Base-by-base conservation (phyloP, 139 green algal genomes). In the Chlamydomonas eustigma region DNA sequence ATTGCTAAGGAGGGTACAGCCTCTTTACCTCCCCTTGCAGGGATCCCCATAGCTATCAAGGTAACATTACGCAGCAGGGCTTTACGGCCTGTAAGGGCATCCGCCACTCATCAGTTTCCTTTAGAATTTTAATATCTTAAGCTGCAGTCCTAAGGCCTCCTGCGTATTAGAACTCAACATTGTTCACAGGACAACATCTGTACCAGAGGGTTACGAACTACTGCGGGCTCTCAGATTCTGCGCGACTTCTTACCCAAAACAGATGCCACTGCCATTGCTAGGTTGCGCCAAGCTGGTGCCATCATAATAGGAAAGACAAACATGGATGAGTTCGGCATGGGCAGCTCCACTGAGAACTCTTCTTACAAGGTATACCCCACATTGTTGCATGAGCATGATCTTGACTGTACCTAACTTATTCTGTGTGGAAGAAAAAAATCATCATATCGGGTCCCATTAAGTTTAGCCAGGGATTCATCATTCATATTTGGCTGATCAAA, bases 281-380 rank as follows among this genome's bases (percentile, higher is more conserved):
- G 84, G 25, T 74, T 99, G 70, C 70, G 73, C 1, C 73, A 67
- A 4, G 93, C 90, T 33, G 95, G 95, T 0, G 93, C 91, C 1
- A 75, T 99, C 25, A 58, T 98, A 22, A 31, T 99, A 33, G 96
- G 96, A 33, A 99, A 99, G 82, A 97, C 92, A 18, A 99, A 98
- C 87, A 89, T 96, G 86, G 96, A 99, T 65, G 93, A 97, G 77
- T 99, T 99, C 78, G 95, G 94, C 64, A 99, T 99, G 96, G 96
- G 96, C 51, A 94, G 81, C 86, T 93, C 83, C 24, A 98, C 92
- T 1, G 96, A 99, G 73, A 92, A 91, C 77, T 97, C 89, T 0
- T 90, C 87, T 0, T 98, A 89, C 80, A 86, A 97, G 82, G 90
- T 93, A 44, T 2, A 65, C 66, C 30, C n/a, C n/a, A n/a, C n/a